A percentile compares a stretch with the other conserved stretches of the same genome.
These are phyloP conservation scores for Globisporangium lucens DNA, from an alignment of 352 stramenopile species.

Conservation along the genomic window DNA sequence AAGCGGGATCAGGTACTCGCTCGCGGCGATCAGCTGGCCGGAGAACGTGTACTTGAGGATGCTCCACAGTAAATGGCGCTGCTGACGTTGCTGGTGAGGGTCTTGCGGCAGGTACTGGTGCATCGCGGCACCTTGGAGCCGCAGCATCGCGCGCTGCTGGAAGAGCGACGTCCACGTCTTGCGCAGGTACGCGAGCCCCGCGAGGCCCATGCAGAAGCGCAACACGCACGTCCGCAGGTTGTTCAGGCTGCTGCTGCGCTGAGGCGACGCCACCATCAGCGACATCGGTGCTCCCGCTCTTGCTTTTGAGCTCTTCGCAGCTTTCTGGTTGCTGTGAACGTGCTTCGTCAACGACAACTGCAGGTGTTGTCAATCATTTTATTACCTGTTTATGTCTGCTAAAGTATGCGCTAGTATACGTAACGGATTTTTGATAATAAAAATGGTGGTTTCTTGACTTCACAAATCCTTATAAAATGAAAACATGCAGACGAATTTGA, in stretches of 20 bases:
- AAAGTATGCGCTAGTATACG: too few relatives aligned
- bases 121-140: conserved; percentile 16
- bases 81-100: not conserved
- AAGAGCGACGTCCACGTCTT: conserved; percentile 23
- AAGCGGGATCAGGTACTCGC: conserved; percentile 53
- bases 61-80: conserved; percentile 10
- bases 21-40: conserved; percentile 47
- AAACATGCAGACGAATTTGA: too few relatives aligned
- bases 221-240: conserved; percentile 13
- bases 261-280: not conserved
- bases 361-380: too few relatives aligned
- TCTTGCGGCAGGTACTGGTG: not conserved
- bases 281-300: not conserved
- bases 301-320: too few relatives aligned
- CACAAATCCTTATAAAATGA: too few relatives aligned
- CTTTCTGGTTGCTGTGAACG: too few relatives aligned
- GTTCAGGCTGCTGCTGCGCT: not conserved
- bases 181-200: conserved; percentile 23
- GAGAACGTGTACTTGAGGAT: conserved; percentile 42
- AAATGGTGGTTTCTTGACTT: too few relatives aligned
- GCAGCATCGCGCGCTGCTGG: conserved; percentile 23
- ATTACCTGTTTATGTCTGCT: too few relatives aligned
- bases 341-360: too few relatives aligned
- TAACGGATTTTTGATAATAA: too few relatives aligned
- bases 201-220: conserved; percentile 18